Evolutionary conservation across 495 filamentous ascomycete genomes (phyloP).

Genomic region (Aspergillus bridgeri): DNA sequence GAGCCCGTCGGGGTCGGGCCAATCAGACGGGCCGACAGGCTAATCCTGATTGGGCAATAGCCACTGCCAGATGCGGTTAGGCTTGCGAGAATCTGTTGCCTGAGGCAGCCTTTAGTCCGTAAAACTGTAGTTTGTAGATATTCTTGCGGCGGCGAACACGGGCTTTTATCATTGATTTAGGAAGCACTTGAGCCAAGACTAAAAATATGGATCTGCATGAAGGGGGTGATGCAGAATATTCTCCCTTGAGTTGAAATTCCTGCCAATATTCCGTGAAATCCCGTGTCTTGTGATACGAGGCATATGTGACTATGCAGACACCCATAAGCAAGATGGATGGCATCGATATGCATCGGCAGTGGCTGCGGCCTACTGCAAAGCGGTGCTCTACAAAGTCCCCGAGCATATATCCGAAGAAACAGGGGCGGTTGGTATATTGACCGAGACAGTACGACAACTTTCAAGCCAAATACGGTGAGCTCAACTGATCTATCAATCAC

Average conservation of each 20-base stretch:
- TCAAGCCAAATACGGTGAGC: not conserved
- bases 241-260: no score
- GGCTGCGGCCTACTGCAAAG: slow-evolving; percentile 23
- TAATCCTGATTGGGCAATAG: not conserved
- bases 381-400: slow-evolving; percentile 2
- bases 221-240: no score
- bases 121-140: no score
- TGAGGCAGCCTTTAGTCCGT: no score
- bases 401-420: not conserved
- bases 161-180: no score
- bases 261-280: no score
- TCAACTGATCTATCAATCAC: not conserved
- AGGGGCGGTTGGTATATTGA: not conserved
- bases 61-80: not conserved
- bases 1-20: no score
- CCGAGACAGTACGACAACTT: not conserved
- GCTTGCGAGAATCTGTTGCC: not conserved
- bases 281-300: slow-evolving; percentile 24
- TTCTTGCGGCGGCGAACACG: no score
- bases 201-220: no score
- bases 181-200: no score
- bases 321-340: slow-evolving; percentile 27
- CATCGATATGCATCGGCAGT: slow-evolving; percentile 25
- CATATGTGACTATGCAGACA: slow-evolving; percentile 27
- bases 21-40: not conserved